Evolutionary conservation across 352 stramenopile genomes (phyloP), one percentile per base, ranked within the genome.

Genomic region (Phytophthora lateralis): DNA sequence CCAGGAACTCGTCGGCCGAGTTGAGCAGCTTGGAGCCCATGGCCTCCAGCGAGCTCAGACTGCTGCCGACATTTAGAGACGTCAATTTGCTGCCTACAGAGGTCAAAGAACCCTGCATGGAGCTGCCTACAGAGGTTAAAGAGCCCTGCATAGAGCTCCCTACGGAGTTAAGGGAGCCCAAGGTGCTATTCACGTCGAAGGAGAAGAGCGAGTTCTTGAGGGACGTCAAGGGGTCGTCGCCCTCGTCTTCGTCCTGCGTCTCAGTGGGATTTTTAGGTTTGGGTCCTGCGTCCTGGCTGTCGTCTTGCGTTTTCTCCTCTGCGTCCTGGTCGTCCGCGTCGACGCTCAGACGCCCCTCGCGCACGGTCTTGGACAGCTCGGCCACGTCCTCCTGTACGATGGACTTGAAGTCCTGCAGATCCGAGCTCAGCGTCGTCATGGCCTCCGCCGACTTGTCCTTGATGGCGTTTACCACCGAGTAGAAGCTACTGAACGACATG

Each of bases 1-100:
- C 82, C 4, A 91, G 65, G 49, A 88, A 76, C 37, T 85, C 73
- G 42, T 91, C 82, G 11, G 82, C 82, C 37, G 77, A 83, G 64
- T 87, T 81, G n/a, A 91, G 60, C 11, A 91, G 69, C 62, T 87
- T 89, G 17, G 79, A 84, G 32, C 82, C 79, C 58, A 91, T 78
- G 15, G 72, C 70, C 46, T 89, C 79, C 9, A 88, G 66, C 26
- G 78, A 87, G 21, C 50, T 60, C 21, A 89, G 29, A 14, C 66
- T 68, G 35, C 26, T 51, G 41, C 57, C 51, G 11, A 78, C 65
- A 30, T 69, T 73, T n/a, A 74, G 44, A 18, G 66, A 73, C 34
- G 47, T 60, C 49, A 78, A 35, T 54, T 71, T 75, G 51, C 47
- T 74, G 24, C 72, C 21, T 55, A 78, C 52, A 72, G 76, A 53